These are phyloP conservation scores for Choanephora cucurbitarum DNA, from an alignment of 371 early-diverging fungal genomes.

Conservation along the genomic window DNA sequence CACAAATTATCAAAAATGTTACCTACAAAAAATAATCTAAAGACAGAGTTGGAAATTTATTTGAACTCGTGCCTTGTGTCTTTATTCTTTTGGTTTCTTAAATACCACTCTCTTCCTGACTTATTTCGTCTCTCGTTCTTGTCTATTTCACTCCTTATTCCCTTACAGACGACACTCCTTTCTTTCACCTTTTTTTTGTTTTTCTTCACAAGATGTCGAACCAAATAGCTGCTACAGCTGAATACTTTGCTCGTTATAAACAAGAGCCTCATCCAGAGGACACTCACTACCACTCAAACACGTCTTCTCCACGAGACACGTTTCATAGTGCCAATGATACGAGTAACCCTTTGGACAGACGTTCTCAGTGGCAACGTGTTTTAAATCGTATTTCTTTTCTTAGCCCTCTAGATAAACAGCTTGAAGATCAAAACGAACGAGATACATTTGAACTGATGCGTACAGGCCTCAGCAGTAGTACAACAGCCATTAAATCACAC, in stretches of 20 bases:
- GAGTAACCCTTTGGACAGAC: constrained; percentile 9
- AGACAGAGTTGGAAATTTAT: constrained; percentile 5
- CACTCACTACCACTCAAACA: constrained; percentile 6
- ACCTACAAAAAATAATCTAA: constrained; percentile 2
- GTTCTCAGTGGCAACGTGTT: constrained; percentile 22
- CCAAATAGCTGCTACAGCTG: constrained; percentile 46
- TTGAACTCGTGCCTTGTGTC: not conserved
- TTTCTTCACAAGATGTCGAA: constrained; percentile 33
- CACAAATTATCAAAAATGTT: no score
- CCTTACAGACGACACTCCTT: not conserved
- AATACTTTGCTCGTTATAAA: constrained; percentile 33
- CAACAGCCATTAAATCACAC: not conserved
- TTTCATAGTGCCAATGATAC: constrained; percentile 1
- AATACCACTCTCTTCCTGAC: not conserved
- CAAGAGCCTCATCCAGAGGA: constrained; percentile 19
- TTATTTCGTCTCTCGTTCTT: not conserved
- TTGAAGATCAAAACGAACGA: constrained; percentile 29
- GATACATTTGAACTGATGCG: constrained; percentile 37
- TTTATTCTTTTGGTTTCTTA: constrained; percentile 3
- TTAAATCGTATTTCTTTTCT: constrained; percentile 26
- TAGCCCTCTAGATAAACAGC: constrained; percentile 16
- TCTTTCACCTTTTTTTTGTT: constrained; percentile 2
- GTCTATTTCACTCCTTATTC: no score
- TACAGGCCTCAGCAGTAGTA: constrained; percentile 3
- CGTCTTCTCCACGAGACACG: not conserved